Evolutionary conservation across 352 stramenopile genomes (phyloP).

Genomic region (Phytopythium mirpurense): DNA sequence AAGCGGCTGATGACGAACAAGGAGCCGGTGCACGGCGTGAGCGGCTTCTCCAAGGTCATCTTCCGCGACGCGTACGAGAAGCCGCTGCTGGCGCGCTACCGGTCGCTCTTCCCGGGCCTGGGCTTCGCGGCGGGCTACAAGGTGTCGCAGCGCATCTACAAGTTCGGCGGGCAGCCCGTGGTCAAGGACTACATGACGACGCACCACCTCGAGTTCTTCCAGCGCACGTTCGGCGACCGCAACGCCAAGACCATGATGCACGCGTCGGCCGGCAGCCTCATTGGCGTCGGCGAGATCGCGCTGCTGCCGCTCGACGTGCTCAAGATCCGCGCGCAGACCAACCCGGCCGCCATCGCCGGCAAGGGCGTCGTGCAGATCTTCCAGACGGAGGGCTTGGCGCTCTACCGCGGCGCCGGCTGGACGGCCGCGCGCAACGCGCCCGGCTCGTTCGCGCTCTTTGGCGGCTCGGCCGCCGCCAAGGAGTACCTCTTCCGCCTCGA

Average conservation of each 20-base stretch:
- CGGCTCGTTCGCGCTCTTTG: slow-evolving; percentile 94
- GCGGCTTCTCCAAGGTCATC: slow-evolving; percentile 75
- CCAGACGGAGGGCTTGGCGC: slow-evolving; percentile 84
- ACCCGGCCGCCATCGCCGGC: slow-evolving; percentile 89
- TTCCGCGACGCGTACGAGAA: slow-evolving; percentile 87
- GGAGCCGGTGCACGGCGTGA: slow-evolving; percentile 34
- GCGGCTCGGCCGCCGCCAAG: slow-evolving; percentile 85
- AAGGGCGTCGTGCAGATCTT: slow-evolving; percentile 92
- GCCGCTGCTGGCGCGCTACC: slow-evolving; percentile 70
- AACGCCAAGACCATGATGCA: slow-evolving; percentile 94
- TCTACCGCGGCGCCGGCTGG: slow-evolving; percentile 90
- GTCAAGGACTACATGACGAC: slow-evolving; percentile 92
- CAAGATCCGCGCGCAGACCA: slow-evolving; percentile 96
- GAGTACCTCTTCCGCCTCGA: slow-evolving; percentile 90
- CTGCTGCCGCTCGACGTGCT: slow-evolving; percentile 94
- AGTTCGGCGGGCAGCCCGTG: slow-evolving; percentile 94
- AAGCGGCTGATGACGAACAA: slow-evolving; percentile 95
- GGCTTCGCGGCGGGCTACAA: slow-evolving; percentile 96
- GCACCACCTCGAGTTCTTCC: slow-evolving; percentile 85
- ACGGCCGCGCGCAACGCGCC: slow-evolving; percentile 93
- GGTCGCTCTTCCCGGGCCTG: slow-evolving; percentile 88
- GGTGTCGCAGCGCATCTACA: slow-evolving; percentile 96
- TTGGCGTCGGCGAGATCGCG: slow-evolving; percentile 93
- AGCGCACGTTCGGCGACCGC: slow-evolving; percentile 87
- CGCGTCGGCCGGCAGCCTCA: slow-evolving; percentile 88